phyloP scores from a whole-genome alignment of 1,284 basidiomycete genomes.

The Trametes hirsuta region DNA sequence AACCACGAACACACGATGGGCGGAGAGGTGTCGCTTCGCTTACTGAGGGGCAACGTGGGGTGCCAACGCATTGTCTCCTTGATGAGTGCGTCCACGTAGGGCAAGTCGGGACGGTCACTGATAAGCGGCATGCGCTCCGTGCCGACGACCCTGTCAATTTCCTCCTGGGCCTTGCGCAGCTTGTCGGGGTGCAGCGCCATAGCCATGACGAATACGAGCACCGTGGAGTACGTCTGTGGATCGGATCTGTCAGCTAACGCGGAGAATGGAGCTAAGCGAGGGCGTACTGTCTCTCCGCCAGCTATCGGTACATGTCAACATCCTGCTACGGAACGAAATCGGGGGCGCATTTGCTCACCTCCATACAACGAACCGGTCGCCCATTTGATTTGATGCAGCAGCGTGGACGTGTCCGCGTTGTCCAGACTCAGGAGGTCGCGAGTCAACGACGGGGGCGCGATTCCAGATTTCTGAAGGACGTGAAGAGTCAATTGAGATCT shows the following conservation, averaged over 20 bases:
- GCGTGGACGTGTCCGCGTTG: background rate
- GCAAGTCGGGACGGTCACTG: constrained; percentile 30
- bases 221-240: constrained; percentile 17
- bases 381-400: constrained; percentile 25
- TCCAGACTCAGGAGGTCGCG: constrained; percentile 10
- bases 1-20: background rate
- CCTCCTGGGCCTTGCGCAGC: constrained; percentile 33
- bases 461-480: constrained; percentile 13
- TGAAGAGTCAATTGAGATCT: background rate
- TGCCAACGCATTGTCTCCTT: constrained; percentile 40
- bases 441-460: constrained; percentile 19
- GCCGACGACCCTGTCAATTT: constrained; percentile 35
- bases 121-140: constrained; percentile 33
- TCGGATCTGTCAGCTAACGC: background rate
- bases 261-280: background rate
- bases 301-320: background rate
- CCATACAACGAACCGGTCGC: constrained; percentile 30
- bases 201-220: constrained; percentile 31
- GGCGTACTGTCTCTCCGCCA: constrained; percentile 20
- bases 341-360: constrained; percentile 18
- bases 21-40: no score
- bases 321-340: background rate
- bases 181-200: constrained; percentile 34
- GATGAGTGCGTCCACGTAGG: constrained; percentile 35
- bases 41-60: constrained; percentile 22